Evolutionary conservation across 768 basidiomycete species (phyloP).

Genomic region (Mycena polygramma): DNA sequence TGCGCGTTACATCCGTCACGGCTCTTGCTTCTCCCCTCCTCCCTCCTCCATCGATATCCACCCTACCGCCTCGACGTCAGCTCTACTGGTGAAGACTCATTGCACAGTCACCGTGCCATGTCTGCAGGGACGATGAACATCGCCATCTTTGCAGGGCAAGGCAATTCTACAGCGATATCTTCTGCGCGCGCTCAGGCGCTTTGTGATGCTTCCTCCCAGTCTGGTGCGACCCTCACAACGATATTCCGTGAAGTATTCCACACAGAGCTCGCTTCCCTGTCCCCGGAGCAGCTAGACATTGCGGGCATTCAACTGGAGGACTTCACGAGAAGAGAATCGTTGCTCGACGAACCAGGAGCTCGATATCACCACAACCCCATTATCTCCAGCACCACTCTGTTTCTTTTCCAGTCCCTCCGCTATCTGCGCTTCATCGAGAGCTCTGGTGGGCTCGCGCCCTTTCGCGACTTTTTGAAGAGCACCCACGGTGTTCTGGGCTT

Average conservation of each 20-base stretch:
- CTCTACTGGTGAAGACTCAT: no score
- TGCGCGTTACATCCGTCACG: no score
- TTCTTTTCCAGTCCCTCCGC: conserved; percentile 66
- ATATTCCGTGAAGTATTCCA: conserved; percentile 66
- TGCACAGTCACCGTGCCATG: no score
- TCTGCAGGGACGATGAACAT: conserved; percentile 44
- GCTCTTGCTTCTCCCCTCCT: no score
- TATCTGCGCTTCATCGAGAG: conserved; percentile 62
- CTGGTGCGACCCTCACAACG: conserved; percentile 59
- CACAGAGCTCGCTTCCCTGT: conserved; percentile 60
- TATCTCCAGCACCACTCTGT: conserved; percentile 61
- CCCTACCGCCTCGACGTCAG: no score
- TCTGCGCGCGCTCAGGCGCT: conserved; percentile 53
- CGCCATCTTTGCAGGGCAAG: conserved; percentile 73
- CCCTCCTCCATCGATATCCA: no score
- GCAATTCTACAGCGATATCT: conserved; percentile 48
- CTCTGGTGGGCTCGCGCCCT: conserved; percentile 35
- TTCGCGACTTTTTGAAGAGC: conserved; percentile 45
- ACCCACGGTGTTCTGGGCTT: conserved; percentile 56
- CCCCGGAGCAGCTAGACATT: conserved; percentile 49
- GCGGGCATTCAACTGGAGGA: conserved; percentile 58
- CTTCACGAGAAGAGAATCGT: conserved; percentile 54
- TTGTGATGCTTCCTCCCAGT: conserved; percentile 56
- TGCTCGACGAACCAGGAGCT: conserved; percentile 53
- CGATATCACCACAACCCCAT: conserved; percentile 61